Base-by-base conservation (phyloP, 2,329 filamentous ascomycete species). In the Kalaharituber pfeilii region DNA sequence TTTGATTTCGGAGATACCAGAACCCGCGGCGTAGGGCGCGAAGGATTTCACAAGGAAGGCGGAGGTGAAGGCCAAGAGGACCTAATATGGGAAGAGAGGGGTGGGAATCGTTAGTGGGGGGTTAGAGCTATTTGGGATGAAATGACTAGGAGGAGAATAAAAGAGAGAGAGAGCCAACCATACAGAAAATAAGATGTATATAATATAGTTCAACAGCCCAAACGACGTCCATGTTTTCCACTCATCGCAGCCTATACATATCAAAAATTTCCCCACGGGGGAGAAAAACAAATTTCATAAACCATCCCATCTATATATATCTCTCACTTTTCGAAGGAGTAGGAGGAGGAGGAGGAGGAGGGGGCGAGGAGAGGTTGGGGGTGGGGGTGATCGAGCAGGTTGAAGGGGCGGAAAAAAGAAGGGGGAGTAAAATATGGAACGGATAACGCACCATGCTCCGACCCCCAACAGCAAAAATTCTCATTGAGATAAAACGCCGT, bases 1-100 rank as follows among this genome's bases (percentile, higher is more conserved):
- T 69, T 98, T 98, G 75, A 98, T 98, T 71, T 98, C 91, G 11
- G 87, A 95, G 56, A 98, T 98, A 39, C 91, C 91, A 11, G 86
- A 94, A 15, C 91, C 91, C 29, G 91, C 91, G 9, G 91, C 91
- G 67, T 98, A 98, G 0, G 91, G 91, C 3, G 91, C 88, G 68
- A 91, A 96, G 1, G 79, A 80, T 67, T 86, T 91, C 65, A 98
- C 91, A 39, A 98, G 74, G 33, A 77, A 80, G 0, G 88, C 88
- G 2, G 88, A 82, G 2, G 82, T 82, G 53, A 84, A 83, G 18
- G 89, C 84, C 67, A 96, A 94, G 2, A 84, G 66, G 1, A 81
- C 79, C 79, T 85, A 39, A 39, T 4, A 39, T 39, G 26, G 15
- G 26, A 33, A 49, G 18, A 27, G 27, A 49, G 25, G 11, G 18